These are phyloP conservation scores for Physcomitrium patens DNA, from an alignment of 225 moss, liverwort and hornwort species.

Conservation along the genomic window DNA sequence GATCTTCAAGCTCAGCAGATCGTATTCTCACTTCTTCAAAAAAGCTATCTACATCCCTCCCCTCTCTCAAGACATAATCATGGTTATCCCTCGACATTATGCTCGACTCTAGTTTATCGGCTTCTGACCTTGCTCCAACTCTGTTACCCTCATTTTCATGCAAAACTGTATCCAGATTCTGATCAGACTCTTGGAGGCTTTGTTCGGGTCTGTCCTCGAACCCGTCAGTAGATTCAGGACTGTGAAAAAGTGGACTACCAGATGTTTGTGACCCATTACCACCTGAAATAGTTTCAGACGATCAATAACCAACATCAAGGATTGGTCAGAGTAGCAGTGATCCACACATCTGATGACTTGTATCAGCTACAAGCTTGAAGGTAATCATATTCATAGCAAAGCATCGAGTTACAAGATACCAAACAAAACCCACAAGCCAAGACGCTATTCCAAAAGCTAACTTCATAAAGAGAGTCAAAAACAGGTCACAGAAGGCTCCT, in stretches of 20 bases:
- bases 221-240: conserved; percentile 39
- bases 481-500: conserved; percentile 10
- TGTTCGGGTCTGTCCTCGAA: conserved; percentile 30
- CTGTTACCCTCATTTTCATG: conserved; percentile 38
- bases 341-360: not conserved
- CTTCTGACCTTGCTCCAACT: conserved; percentile 39
- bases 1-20: conserved; percentile 41
- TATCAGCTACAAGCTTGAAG: not conserved
- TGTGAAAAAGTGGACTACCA: conserved; percentile 62
- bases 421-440: conserved; percentile 3
- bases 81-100: conserved; percentile 59
- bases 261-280: conserved; percentile 41
- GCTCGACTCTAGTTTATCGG: conserved; percentile 46
- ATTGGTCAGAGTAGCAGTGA: conserved; percentile 4
- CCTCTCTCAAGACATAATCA: conserved; percentile 52
- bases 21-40: conserved; percentile 41
- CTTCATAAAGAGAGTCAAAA: conserved; percentile 11
- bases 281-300: conserved; percentile 32
- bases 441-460: conserved; percentile 11
- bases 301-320: conserved; percentile 1
- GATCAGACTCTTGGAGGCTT: conserved; percentile 17
- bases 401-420: too few species aligned
- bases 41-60: conserved; percentile 52
- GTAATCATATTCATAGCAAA: too few species aligned
- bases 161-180: conserved; percentile 24